Percentiles rank a stretch among this genome's conserved stretches.
Conservation (phyloP, 2,329 filamentous ascomycete genomes). For the Talaromyces sp. region DNA sequence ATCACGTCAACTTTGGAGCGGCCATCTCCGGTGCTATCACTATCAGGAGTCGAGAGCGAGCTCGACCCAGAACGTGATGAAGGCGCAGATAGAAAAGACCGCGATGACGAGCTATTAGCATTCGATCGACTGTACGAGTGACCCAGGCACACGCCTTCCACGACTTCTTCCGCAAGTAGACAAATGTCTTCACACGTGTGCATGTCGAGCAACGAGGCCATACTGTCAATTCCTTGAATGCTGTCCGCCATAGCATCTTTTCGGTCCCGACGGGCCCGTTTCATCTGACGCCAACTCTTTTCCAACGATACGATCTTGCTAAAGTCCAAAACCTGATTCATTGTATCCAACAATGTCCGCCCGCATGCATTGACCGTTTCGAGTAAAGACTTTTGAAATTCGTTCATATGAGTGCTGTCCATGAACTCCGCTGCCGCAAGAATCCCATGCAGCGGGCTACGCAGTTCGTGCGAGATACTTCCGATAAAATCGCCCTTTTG, state of each 20-base stretch:
- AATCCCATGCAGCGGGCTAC: conserved; percentile 41
- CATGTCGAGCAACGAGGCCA: conserved; percentile 30
- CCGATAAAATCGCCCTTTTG: conserved; percentile 43
- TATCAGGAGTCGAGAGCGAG: conserved; percentile 12
- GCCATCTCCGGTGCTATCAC: conserved; percentile 6
- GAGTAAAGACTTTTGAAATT: conserved; percentile 37
- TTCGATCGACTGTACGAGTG: conserved; percentile 36
- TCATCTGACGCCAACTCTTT: conserved; percentile 31
- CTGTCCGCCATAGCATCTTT: conserved; percentile 17
- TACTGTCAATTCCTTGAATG: conserved; percentile 24
- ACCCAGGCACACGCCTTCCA: conserved; percentile 52
- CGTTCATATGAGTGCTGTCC: conserved; percentile 33
- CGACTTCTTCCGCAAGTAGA: conserved; percentile 49
- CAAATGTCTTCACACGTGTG: conserved; percentile 39
- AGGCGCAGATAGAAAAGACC: conserved; percentile 4
- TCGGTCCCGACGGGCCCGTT: conserved; percentile 21
- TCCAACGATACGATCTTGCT: conserved; percentile 48
- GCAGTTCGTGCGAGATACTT: conserved; percentile 41
- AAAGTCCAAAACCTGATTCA: conserved; percentile 45
- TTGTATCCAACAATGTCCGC: conserved; percentile 39
- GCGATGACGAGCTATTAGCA: conserved; percentile 1
- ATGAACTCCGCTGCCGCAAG: conserved; percentile 39
- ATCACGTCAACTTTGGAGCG: conserved; percentile 42
- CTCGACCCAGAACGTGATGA: conserved; percentile 7
- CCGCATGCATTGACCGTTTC: conserved; percentile 40